Conservation (phyloP, 2,329 filamentous ascomycete genomes). For the Blastomyces percursus region DNA sequence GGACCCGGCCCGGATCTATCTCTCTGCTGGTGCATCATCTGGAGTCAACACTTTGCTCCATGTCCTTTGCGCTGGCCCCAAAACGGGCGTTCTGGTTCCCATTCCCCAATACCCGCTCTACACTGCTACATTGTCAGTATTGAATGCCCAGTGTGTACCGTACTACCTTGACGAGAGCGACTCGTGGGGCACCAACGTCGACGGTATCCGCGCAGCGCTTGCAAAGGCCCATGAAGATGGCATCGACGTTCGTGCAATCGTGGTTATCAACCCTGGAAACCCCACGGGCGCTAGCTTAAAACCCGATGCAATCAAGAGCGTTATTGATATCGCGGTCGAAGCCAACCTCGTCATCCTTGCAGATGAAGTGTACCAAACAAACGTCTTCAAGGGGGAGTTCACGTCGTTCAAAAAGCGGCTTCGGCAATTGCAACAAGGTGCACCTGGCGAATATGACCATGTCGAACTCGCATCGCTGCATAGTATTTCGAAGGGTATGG, state of each 20-base stretch:
- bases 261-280: slow-evolving; percentile 97
- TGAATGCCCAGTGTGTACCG: slow-evolving; percentile 78
- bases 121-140: slow-evolving; percentile 76
- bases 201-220: slow-evolving; percentile 63
- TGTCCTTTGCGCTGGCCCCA: slow-evolving; percentile 66
- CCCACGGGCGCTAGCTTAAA: slow-evolving; percentile 82
- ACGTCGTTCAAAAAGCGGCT: slow-evolving; percentile 89
- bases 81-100: slow-evolving; percentile 78
- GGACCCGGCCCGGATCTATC: slow-evolving; percentile 70
- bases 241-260: slow-evolving; percentile 80
- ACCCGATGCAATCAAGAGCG: slow-evolving; percentile 64
- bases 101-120: slow-evolving; percentile 98
- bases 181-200: slow-evolving; percentile 78
- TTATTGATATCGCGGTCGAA: slow-evolving; percentile 77
- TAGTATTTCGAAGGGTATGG: slow-evolving; percentile 95
- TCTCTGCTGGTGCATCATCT: slow-evolving; percentile 82
- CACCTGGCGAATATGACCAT: slow-evolving; percentile 64
- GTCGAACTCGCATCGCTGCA: slow-evolving; percentile 88
- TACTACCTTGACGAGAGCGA: slow-evolving; percentile 85
- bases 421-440: slow-evolving; percentile 62
- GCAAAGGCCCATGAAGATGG: slow-evolving; percentile 64
- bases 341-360: slow-evolving; percentile 83
- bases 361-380: slow-evolving; percentile 98
- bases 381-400: slow-evolving; percentile 91
- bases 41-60: slow-evolving; percentile 90